Evolutionary conservation across 495 filamentous ascomycete genomes (phyloP).

Genomic region (Aspergillus funiculosus): DNA sequence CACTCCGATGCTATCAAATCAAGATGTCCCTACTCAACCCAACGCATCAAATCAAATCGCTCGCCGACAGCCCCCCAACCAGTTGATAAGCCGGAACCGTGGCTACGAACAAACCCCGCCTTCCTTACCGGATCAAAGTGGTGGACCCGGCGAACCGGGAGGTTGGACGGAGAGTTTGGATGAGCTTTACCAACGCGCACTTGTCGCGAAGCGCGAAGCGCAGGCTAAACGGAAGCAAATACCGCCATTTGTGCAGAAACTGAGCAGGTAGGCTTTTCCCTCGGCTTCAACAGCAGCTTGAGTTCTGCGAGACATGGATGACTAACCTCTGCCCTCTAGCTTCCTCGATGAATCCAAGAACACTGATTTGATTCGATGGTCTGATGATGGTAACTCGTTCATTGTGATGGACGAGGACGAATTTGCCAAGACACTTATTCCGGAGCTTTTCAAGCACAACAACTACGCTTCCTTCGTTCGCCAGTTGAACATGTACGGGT

Average conservation of each 20-base stretch:
- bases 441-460: slow-evolving; percentile 98
- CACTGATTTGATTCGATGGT: slow-evolving; percentile 95
- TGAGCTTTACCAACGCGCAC: slow-evolving; percentile 67
- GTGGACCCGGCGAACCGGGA: slow-evolving; percentile 41
- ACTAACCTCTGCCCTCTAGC: slow-evolving; percentile 44
- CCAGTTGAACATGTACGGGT: slow-evolving; percentile 99
- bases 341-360: slow-evolving; percentile 91
- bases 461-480: slow-evolving; percentile 99
- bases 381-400: slow-evolving; percentile 91
- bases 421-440: slow-evolving; percentile 95
- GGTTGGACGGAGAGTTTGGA: slow-evolving; percentile 63
- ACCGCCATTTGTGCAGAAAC: slow-evolving; percentile 95
- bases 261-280: slow-evolving; percentile 72
- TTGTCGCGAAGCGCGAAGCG: slow-evolving; percentile 73
- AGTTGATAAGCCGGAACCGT: slow-evolving; percentile 49
- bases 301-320: background rate
- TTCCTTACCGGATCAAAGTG: slow-evolving; percentile 43
- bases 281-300: background rate
- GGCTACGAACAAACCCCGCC: slow-evolving; percentile 43
- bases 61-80: slow-evolving; percentile 54
- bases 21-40: slow-evolving; percentile 43
- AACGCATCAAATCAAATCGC: slow-evolving; percentile 59
- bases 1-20: slow-evolving; percentile 29
- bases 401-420: slow-evolving; percentile 97
- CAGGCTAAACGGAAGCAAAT: slow-evolving; percentile 87